Evolutionary conservation across 345 rosid species (phyloP), one percentile per base, ranked within the genome.

Genomic region (Ceriops tagal): DNA sequence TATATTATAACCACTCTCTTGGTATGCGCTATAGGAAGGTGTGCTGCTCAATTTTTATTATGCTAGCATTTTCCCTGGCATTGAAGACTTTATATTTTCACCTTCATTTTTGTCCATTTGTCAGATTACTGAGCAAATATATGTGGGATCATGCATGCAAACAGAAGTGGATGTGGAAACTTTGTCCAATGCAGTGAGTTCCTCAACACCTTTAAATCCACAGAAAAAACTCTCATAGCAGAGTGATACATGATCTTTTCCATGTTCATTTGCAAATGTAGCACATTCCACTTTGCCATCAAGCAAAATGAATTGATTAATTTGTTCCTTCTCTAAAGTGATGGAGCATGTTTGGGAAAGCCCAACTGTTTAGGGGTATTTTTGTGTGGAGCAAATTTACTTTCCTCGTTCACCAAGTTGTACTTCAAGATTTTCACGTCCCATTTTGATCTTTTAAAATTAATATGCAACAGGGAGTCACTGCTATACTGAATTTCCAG

Each of bases 1-100:
- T 93, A 7, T 78, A 87, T 46, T 93, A 93, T 78, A 85, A 89
- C 68, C 97, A 91, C 78, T 78, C 87, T 64, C 88, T 88, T 68
- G 98, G 98, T 69, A 93, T 87, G 92, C 91, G 69, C 58, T 93
- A 84, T 73, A 89, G 91, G 78, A 91, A 93, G 98, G 98, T 91
- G 77, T 74, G 83, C 56, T 47, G 6, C 68, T 53, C 39, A 52
- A 52, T 62, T 46, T 58, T 26, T 11, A 11, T 2, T 32, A 24
- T 18, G 21, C 3, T 71, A 15, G 13, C 16, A 16, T 5, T 22
- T 24, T 31, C 20, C 53, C 46, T 28, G 43, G 35, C 10, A n/a
- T 22, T 57, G 26, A 15, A 34, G 3, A 9, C 15, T 61, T 69
- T 20, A 8, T 53, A 60, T 49, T 10, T 43, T 21, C n/a, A 7